A percentile compares a stretch with the other conserved stretches of the same genome.
Conservation (phyloP, 2,329 filamentous ascomycete species). For the Rhynchosporium agropyri region DNA sequence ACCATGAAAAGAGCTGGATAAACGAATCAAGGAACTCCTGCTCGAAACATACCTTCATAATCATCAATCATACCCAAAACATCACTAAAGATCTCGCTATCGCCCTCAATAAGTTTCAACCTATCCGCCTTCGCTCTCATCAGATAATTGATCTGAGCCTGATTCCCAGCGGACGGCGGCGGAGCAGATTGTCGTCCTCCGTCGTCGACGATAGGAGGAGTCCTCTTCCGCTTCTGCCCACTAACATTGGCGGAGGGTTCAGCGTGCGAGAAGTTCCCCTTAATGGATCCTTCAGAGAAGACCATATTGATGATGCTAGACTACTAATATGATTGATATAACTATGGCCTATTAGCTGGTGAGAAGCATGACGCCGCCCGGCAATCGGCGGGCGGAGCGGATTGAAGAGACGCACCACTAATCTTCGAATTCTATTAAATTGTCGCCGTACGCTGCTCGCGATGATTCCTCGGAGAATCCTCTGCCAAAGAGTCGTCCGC, state of each 20-base stretch:
- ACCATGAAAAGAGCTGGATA: background rate
- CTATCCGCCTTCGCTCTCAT: conserved; percentile 49
- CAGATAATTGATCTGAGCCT: conserved; percentile 56
- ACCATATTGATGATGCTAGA: background rate
- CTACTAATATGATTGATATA: background rate
- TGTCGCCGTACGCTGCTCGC: background rate
- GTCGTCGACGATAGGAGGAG: conserved; percentile 32
- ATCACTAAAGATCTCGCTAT: conserved; percentile 70
- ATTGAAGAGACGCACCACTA: background rate
- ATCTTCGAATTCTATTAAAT: background rate
- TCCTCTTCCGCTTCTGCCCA: conserved; percentile 37
- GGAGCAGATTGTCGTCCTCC: conserved; percentile 38
- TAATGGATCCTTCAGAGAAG: background rate
- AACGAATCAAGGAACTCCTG: background rate
- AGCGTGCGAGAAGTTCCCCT: background rate
- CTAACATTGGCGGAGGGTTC: background rate
- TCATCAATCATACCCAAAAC: conserved; percentile 73
- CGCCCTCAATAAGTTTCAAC: conserved; percentile 55
- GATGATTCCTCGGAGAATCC: background rate
- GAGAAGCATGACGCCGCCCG: background rate
- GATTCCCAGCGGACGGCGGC: conserved; percentile 44
- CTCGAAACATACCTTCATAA: conserved; percentile 63
- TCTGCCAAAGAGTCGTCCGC: background rate
- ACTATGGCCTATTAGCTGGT: background rate
- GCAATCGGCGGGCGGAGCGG: background rate